Percentiles rank a stretch among this genome's conserved stretches.
Evolutionary conservation across 192 early-diverging fungal species (phyloP).

Genomic region (Entophlyctis luteolus): DNA sequence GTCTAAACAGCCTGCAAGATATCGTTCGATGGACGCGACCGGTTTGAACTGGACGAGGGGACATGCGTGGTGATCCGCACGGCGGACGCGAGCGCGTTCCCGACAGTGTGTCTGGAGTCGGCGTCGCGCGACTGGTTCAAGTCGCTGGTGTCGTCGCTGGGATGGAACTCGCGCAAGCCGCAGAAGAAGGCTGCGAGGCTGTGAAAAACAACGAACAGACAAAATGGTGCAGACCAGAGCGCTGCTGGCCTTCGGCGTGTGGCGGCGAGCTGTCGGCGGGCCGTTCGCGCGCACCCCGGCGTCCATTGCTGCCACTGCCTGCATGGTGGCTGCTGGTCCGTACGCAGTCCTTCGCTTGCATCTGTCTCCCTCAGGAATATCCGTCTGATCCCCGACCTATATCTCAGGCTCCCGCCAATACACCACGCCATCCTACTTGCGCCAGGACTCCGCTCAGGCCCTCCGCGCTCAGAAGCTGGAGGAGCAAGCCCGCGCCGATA

Average conservation of each 20-base stretch:
- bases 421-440: slow-evolving; percentile 15
- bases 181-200: slow-evolving; percentile 57
- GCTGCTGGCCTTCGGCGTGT: neutral
- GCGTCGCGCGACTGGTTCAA: slow-evolving; percentile 80
- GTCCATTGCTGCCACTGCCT: neutral
- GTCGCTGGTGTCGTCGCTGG: slow-evolving; percentile 74
- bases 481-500: neutral
- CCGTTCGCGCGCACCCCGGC: too few species aligned
- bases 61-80: slow-evolving; percentile 75
- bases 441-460: slow-evolving; percentile 14
- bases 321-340: neutral
- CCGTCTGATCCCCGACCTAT: too few species aligned
- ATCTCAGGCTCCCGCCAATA: neutral
- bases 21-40: slow-evolving; percentile 89
- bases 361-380: too few species aligned
- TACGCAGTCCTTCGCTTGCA: neutral
- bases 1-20: too few species aligned
- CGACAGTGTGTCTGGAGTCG: slow-evolving; percentile 69
- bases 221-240: neutral
- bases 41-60: slow-evolving; percentile 80
- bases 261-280: too few species aligned
- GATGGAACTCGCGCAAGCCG: slow-evolving; percentile 88
- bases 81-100: slow-evolving; percentile 80
- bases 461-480: neutral
- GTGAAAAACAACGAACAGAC: neutral